A percentile compares a stretch with the other conserved stretches of the same genome.
phyloP scores from a whole-genome alignment of 495 filamentous ascomycete species.

The Penicillium parvum region DNA sequence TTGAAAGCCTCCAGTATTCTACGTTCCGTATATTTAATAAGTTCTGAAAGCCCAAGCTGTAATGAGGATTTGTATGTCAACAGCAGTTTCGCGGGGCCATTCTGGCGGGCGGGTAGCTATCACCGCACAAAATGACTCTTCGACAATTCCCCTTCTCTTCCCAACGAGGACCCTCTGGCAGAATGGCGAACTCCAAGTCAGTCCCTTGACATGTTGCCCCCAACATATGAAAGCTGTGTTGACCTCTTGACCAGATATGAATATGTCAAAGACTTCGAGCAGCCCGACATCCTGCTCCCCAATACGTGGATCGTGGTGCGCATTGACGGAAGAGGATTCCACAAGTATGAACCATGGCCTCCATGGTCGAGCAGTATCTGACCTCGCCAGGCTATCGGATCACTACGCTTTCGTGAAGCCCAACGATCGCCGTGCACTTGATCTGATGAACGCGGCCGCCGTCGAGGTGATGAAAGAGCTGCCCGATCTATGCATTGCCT shows the following conservation, averaged over 20 bases:
- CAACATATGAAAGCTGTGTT: too few species aligned
- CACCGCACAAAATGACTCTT: constrained; percentile 24
- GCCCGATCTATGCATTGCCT: constrained; percentile 79
- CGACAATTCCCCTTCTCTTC: constrained; percentile 6
- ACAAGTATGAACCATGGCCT: constrained; percentile 58
- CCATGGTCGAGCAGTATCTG: constrained; percentile 1
- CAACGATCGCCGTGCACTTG: constrained; percentile 80
- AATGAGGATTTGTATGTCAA: background rate
- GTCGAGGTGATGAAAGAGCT: constrained; percentile 76
- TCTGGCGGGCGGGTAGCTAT: constrained; percentile 16
- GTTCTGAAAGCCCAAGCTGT: too few species aligned
- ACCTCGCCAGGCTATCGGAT: constrained; percentile 57
- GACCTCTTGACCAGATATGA: constrained; percentile 66
- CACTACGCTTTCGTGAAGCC: constrained; percentile 87
- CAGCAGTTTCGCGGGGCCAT: too few species aligned
- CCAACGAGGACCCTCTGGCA: constrained; percentile 2
- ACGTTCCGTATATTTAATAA: too few species aligned
- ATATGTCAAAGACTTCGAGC: constrained; percentile 89
- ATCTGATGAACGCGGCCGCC: constrained; percentile 93
- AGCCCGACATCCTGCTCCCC: constrained; percentile 68
- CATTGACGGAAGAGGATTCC: constrained; percentile 88
- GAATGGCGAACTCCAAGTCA: constrained; percentile 65
- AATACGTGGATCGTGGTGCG: constrained; percentile 94
- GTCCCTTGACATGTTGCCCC: too few species aligned
- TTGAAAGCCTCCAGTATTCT: background rate